These are phyloP conservation scores for Claviceps humidiphila DNA, from an alignment of 2,329 filamentous ascomycete species.

Conservation along the genomic window DNA sequence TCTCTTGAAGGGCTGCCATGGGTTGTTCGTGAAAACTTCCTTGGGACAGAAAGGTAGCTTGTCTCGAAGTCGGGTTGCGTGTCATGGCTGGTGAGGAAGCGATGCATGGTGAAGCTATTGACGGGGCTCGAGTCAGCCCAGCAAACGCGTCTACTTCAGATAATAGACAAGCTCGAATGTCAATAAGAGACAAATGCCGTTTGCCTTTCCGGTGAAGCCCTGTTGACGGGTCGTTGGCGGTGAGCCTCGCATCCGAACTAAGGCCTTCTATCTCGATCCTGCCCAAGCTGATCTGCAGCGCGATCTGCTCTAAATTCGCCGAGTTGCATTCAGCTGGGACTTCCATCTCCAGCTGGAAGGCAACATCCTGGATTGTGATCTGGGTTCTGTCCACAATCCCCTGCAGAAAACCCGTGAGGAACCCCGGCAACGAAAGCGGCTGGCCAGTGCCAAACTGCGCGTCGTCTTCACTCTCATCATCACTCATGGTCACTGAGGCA, in stretches of 20 bases:
- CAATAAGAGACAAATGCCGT: slow-evolving; percentile 48
- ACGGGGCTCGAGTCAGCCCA: slow-evolving; percentile 42
- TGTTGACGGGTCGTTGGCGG: slow-evolving; percentile 12
- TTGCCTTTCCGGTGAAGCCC: slow-evolving; percentile 47
- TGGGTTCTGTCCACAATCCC: slow-evolving; percentile 61
- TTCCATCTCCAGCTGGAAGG: slow-evolving; percentile 51
- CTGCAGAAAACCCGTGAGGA: slow-evolving; percentile 59
- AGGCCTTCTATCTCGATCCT: slow-evolving; percentile 55
- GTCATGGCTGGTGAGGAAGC: slow-evolving; percentile 39
- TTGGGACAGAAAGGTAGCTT: slow-evolving; percentile 17
- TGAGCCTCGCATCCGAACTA: slow-evolving; percentile 27
- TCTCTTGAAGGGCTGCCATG: slow-evolving; percentile 13
- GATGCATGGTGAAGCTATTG: slow-evolving; percentile 29
- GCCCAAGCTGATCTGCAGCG: slow-evolving; percentile 52
- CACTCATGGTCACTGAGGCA: slow-evolving; percentile 46
- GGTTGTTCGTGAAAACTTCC: slow-evolving; percentile 15
- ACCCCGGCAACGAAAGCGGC: slow-evolving; percentile 52
- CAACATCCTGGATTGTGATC: slow-evolving; percentile 50
- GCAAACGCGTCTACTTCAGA: slow-evolving; percentile 56
- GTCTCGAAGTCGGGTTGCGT: slow-evolving; percentile 20
- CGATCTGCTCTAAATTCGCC: slow-evolving; percentile 40
- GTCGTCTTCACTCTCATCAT: slow-evolving; percentile 51
- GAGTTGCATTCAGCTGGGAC: slow-evolving; percentile 35
- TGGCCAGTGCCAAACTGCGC: slow-evolving; percentile 54
- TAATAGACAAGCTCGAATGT: slow-evolving; percentile 51